Evolutionary conservation across 2,329 filamentous ascomycete species (phyloP), one percentile per base, ranked within the genome.

Genomic region (Aurifilum marmelostoma): DNA sequence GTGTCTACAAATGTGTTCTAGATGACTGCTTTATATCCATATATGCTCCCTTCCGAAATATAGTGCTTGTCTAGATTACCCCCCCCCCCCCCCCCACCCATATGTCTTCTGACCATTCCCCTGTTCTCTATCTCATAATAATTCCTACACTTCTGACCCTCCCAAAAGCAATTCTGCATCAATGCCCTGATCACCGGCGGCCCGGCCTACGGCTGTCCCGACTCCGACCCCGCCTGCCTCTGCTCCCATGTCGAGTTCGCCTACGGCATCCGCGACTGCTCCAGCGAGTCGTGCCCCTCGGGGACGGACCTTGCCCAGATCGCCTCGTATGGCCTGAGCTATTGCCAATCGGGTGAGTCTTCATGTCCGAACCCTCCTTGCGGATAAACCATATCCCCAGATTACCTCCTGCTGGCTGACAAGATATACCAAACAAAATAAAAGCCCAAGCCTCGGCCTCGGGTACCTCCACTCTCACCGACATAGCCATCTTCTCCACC

Each of bases 201-300:
- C 61, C 54, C 72, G 47, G 75, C 80, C 65, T 81, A 88, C 52
- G 80, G 81, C 71, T 88, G 86, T 78, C 58, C 54, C 63, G 21
- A 58, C 14, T n/a, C 63, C 34, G n/a, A 11, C 11, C 12, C 79
- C 41, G 73, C 73, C 59, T 87, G 84, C 76, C 79, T 86, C 24
- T 87, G 84, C 79, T 73, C 75, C 68, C 81, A 83, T 71, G 41
- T 71, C 50, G 74, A 85, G 79, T 87, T 84, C 76, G 73, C 78
- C 66, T 84, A 81, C 72, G 84, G 84, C 65, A 76, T 87, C 70
- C 82, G 80, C 68, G 84, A 87, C 79, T 87, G 84, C 78, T 81
- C 83, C 18, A 72, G 72, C 71, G 77, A 82, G 76, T 77, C 79
- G 60, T 86, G 84, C 79, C 67, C 63, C 3, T 5, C 2, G 2